Conservation (phyloP, 768 basidiomycete genomes). For the Mycena epipterygia region DNA sequence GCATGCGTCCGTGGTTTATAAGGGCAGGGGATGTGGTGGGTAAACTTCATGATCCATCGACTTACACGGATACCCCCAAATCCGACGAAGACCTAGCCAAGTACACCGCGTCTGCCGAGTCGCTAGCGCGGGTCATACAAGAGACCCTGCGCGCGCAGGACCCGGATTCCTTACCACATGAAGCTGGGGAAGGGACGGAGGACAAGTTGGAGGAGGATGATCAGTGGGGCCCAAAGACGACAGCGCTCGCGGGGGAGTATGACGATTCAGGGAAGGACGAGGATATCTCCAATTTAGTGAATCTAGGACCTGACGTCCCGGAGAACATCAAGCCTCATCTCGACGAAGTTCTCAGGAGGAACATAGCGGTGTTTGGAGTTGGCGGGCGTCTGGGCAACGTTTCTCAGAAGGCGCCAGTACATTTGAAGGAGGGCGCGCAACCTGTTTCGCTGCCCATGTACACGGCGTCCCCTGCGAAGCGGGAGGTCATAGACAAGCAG, state of each 20-base stretch:
- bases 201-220: slow-evolving; percentile 22
- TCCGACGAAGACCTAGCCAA: neutral
- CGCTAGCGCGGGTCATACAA: neutral
- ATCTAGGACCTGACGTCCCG: slow-evolving; percentile 38
- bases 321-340: neutral
- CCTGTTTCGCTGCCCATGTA: slow-evolving; percentile 42
- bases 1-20: neutral
- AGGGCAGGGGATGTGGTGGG: neutral
- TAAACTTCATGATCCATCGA: neutral
- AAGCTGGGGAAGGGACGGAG: neutral
- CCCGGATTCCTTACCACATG: neutral
- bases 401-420: slow-evolving; percentile 27
- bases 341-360: slow-evolving; percentile 25
- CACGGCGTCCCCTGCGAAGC: slow-evolving; percentile 37
- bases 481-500: slow-evolving; percentile 45
- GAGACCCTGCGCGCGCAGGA: neutral
- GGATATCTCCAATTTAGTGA: slow-evolving; percentile 22
- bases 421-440: slow-evolving; percentile 26
- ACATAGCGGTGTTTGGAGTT: slow-evolving; percentile 38
- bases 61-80: slow-evolving; percentile 3
- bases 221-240: no score
- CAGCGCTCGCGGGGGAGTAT: no score
- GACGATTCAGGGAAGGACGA: no score
- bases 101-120: slow-evolving; percentile 12
- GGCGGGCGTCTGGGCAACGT: slow-evolving; percentile 40